phyloP scores from a whole-genome alignment of 352 stramenopile genomes.

The Peronospora destructor region DNA sequence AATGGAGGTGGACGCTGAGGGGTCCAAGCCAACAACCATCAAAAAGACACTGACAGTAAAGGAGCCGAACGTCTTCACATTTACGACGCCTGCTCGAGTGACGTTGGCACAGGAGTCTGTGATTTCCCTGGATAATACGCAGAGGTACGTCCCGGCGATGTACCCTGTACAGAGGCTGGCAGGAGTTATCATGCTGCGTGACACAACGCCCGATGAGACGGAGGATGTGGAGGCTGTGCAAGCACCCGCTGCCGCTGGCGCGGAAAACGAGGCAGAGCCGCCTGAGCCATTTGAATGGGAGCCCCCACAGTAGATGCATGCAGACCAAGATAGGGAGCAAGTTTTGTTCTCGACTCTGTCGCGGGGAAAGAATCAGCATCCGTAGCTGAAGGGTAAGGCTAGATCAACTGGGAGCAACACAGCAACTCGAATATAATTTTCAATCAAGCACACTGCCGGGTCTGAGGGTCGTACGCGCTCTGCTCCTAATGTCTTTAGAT shows the following conservation, averaged over 20 bases:
- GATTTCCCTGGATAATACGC: conserved; percentile 87
- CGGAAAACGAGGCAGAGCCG: conserved; percentile 91
- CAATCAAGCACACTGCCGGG: conserved; percentile 15
- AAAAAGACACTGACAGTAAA: conserved; percentile 70
- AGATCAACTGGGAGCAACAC: conserved; percentile 18
- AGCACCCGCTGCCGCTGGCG: conserved; percentile 79
- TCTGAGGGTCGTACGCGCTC: no score
- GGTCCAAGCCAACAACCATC: conserved; percentile 28
- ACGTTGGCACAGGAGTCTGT: conserved; percentile 88
- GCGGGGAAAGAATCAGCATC: conserved; percentile 3
- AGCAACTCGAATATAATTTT: conserved; percentile 32
- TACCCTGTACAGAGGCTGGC: conserved; percentile 56
- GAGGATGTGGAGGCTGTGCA: conserved; percentile 93
- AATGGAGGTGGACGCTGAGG: conserved; percentile 74
- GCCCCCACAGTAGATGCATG: conserved; percentile 48
- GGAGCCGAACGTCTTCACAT: conserved; percentile 89
- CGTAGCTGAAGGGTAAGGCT: conserved; percentile 17
- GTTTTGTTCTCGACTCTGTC: conserved; percentile 11
- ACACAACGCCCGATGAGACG: conserved; percentile 89
- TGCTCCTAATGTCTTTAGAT: no score
- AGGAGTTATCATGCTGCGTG: conserved; percentile 94
- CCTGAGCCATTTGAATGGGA: conserved; percentile 97
- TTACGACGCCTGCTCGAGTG: conserved; percentile 91
- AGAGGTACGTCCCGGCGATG: conserved; percentile 89
- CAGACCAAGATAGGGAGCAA: conserved; percentile 20